A percentile compares a stretch with the other conserved stretches of the same genome.
Evolutionary conservation across 768 basidiomycete species (phyloP).

Genomic region (Serpula lacrymans): DNA sequence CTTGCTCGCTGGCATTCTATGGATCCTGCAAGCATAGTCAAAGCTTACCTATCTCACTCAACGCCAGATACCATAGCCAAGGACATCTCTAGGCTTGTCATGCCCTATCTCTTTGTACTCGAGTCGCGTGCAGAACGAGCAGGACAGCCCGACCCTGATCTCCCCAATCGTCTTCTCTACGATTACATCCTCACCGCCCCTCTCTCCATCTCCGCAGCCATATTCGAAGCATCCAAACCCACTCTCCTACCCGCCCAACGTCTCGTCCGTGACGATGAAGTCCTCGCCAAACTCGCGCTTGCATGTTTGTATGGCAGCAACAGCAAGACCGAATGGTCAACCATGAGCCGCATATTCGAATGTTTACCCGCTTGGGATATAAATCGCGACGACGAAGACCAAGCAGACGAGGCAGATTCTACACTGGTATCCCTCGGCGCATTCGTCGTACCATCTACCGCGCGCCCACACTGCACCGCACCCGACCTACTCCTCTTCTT

Average conservation of each 20-base stretch:
- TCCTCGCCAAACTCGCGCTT: constrained; percentile 82
- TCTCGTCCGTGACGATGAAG: constrained; percentile 76
- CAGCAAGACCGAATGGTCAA: constrained; percentile 67
- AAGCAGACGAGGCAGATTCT: constrained; percentile 76
- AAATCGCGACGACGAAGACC: constrained; percentile 48
- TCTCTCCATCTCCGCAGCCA: constrained; percentile 62
- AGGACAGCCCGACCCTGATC: constrained; percentile 61
- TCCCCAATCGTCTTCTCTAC: constrained; percentile 65
- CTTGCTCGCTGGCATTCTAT: constrained; percentile 70
- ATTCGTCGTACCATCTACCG: constrained; percentile 74
- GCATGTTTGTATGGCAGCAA: constrained; percentile 85
- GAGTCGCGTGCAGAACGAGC: constrained; percentile 84
- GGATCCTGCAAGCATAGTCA: constrained; percentile 60
- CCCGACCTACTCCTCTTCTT: constrained; percentile 80
- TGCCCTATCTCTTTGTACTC: constrained; percentile 92
- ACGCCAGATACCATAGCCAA: constrained; percentile 58
- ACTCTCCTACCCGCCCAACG: constrained; percentile 69
- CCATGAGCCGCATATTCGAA: constrained; percentile 92
- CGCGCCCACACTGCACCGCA: constrained; percentile 52
- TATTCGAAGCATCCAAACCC: constrained; percentile 92
- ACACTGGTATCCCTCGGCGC: constrained; percentile 77
- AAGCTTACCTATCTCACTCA: constrained; percentile 74
- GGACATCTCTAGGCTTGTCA: constrained; percentile 73
- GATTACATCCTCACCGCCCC: constrained; percentile 70
- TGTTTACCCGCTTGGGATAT: constrained; percentile 92